Evolutionary conservation across 192 early-diverging fungal genomes (phyloP).

Genomic region (Backusella macrospora): DNA sequence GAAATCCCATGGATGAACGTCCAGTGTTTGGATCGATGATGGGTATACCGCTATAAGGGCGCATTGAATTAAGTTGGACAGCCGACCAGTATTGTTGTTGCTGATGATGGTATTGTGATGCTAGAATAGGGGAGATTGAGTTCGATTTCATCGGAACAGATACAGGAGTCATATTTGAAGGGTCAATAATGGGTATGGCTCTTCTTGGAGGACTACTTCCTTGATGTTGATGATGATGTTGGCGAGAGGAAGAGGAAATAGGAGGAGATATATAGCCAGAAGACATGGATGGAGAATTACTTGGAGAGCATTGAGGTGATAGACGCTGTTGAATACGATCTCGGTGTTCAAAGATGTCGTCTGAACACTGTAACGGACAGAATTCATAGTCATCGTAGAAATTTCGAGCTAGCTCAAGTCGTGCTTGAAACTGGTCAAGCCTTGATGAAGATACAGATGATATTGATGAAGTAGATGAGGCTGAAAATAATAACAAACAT

Average conservation of each 20-base stretch:
- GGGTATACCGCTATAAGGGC: not conserved
- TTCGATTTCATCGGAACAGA: slow-evolving; percentile 34
- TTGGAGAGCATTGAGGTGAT: slow-evolving; percentile 31
- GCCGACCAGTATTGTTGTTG: slow-evolving; percentile 1
- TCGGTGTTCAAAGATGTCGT: slow-evolving; percentile 46
- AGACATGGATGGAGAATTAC: slow-evolving; percentile 19
- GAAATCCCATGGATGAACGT: slow-evolving; percentile 9
- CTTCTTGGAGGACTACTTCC: slow-evolving; percentile 22
- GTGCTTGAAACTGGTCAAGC: slow-evolving; percentile 49
- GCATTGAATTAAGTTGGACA: not conserved
- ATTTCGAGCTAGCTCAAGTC: slow-evolving; percentile 53
- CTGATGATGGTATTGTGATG: not conserved
- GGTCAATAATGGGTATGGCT: slow-evolving; percentile 56
- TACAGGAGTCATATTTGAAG: slow-evolving; percentile 50
- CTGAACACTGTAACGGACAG: slow-evolving; percentile 56
- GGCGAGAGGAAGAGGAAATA: not conserved
- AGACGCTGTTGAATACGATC: slow-evolving; percentile 30
- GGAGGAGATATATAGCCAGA: slow-evolving; percentile 18
- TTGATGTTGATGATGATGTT: not conserved
- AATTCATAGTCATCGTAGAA: slow-evolving; percentile 63
- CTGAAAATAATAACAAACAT: not conserved
- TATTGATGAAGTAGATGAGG: not conserved
- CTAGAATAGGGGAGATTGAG: slow-evolving; percentile 15
- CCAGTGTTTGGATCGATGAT: slow-evolving; percentile 9
- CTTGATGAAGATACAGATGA: slow-evolving; percentile 7